phyloP scores from a whole-genome alignment of 1,284 basidiomycete genomes.

The Mycena sp. region DNA sequence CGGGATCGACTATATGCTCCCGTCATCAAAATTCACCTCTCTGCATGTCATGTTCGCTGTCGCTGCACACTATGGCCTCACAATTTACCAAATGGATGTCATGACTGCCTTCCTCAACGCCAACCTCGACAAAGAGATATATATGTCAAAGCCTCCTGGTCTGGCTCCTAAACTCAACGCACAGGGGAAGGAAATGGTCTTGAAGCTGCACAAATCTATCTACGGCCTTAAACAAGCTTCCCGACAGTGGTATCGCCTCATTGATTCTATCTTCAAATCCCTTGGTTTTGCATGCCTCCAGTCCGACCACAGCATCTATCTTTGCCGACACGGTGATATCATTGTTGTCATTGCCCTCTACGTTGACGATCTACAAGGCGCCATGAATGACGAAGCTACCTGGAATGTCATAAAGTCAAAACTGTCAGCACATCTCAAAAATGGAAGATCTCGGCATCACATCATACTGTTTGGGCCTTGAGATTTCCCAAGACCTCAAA shows the following conservation, averaged over 20 bases:
- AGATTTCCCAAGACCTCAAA: no score
- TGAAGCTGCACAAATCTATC: background rate
- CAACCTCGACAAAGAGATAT: conserved; percentile 40
- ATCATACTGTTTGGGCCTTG: conserved; percentile 8
- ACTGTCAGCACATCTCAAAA: background rate
- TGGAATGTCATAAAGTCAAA: background rate
- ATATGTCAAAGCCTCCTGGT: conserved; percentile 42
- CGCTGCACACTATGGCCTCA: conserved; percentile 34
- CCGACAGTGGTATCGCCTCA: background rate
- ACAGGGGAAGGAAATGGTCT: background rate
- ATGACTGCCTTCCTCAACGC: conserved; percentile 47
- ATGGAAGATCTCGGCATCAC: conserved; percentile 14
- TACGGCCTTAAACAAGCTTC: background rate
- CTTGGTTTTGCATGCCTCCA: background rate
- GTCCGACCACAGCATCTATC: background rate
- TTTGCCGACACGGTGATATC: background rate
- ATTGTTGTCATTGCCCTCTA: background rate
- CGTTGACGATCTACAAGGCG: background rate
- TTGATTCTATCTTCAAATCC: no score
- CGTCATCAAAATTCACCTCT: no score
- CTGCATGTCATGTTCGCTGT: conserved; percentile 43
- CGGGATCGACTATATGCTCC: no score
- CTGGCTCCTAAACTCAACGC: no score
- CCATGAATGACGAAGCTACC: background rate
- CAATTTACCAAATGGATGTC: conserved; percentile 41